A percentile compares a stretch with the other conserved stretches of the same genome.
phyloP scores from a whole-genome alignment of 108 stramenopile genomes.

The Nitzschia sp. region DNA sequence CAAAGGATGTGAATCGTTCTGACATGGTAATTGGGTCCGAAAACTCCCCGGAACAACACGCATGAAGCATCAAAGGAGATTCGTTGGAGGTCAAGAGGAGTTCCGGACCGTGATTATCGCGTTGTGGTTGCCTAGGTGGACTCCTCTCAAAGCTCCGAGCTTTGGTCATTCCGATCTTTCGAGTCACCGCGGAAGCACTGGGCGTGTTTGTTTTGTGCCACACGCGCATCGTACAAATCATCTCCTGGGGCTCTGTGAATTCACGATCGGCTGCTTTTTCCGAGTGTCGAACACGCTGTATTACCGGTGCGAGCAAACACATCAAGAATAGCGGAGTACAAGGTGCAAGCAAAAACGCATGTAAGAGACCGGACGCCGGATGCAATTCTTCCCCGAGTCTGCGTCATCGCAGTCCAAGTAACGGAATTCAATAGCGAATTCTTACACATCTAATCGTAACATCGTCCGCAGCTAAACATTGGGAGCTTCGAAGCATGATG shows the following conservation, averaged over 20 bases:
- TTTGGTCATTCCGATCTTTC: not conserved
- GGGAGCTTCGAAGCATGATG: not conserved
- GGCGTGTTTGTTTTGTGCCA: constrained; percentile 22
- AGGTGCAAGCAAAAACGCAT: not conserved
- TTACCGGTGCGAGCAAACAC: too few species aligned
- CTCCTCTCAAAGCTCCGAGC: not conserved
- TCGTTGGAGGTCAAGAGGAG: not conserved
- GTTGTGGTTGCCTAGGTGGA: not conserved
- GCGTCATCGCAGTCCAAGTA: too few species aligned
- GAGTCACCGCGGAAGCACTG: not conserved
- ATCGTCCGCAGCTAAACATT: constrained; percentile 14
- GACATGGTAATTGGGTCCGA: constrained; percentile 13
- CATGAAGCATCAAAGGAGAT: not conserved
- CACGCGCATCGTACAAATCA: constrained; percentile 34
- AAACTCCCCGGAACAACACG: not conserved
- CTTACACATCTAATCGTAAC: constrained; percentile 16
- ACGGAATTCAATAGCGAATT: not conserved
- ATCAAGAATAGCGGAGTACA: too few species aligned
- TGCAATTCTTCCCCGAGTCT: not conserved
- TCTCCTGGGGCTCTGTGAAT: constrained; percentile 21
- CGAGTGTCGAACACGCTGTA: not conserved
- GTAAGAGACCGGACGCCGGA: too few species aligned
- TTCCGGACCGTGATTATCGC: not conserved
- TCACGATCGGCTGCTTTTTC: not conserved
- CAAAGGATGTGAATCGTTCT: constrained; percentile 31